Evolutionary conservation across 257 asterid genomes (phyloP).

Genomic region (Perilla frutescens): DNA sequence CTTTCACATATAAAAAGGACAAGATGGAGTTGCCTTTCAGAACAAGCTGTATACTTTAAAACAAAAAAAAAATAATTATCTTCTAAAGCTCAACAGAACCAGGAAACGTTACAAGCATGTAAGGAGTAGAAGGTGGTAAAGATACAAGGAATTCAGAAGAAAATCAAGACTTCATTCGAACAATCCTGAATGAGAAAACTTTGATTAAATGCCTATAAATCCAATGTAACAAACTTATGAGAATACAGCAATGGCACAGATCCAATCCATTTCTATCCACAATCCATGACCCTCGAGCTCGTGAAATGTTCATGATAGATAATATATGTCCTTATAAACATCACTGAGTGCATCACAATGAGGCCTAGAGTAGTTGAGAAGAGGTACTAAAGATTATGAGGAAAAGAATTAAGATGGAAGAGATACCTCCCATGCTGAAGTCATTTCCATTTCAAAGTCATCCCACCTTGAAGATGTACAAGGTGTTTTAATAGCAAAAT

Average conservation of each 20-base stretch:
- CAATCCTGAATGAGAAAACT: background rate
- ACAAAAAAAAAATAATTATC: background rate
- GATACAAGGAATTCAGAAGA: background rate
- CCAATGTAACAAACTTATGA: background rate
- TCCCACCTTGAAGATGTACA: conserved; percentile 92
- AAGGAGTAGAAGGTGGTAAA: background rate
- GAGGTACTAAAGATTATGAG: background rate
- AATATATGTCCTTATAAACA: background rate
- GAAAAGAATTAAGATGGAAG: conserved; percentile 25
- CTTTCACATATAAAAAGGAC: background rate
- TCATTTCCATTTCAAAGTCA: conserved; percentile 86
- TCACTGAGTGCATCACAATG: background rate
- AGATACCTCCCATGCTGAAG: conserved; percentile 95
- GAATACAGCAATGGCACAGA: background rate
- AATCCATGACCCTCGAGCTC: conserved; percentile 14
- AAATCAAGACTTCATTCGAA: background rate
- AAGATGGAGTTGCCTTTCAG: conserved; percentile 1
- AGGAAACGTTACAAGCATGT: background rate
- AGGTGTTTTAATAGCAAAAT: conserved; percentile 79
- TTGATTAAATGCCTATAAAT: background rate
- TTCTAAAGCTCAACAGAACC: background rate
- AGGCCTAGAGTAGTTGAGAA: conserved; percentile 10
- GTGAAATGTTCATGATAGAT: conserved; percentile 23
- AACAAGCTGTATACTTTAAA: conserved; percentile 13
- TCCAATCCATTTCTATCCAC: background rate